Evolutionary conservation across 2,329 filamentous ascomycete species (phyloP).

Genomic region (Talaromyces sp.): DNA sequence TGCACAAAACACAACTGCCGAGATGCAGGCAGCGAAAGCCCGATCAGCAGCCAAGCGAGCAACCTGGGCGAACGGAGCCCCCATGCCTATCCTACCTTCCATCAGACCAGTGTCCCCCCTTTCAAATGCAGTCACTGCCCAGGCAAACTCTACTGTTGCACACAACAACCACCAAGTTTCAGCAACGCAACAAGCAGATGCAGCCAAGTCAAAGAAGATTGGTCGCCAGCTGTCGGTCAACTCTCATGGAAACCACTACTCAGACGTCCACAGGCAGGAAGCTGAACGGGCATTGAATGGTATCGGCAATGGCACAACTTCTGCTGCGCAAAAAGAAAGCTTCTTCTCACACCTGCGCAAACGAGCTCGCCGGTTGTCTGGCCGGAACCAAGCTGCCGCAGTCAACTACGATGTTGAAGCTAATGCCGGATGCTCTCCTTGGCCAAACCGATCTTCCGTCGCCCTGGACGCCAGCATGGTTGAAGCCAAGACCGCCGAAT

Average conservation of each 20-base stretch:
- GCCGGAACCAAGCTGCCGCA: constrained; percentile 78
- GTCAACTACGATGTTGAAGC: constrained; percentile 84
- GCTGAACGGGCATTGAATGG: constrained; percentile 87
- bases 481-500: constrained; percentile 44
- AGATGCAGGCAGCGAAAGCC: constrained; percentile 46
- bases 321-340: constrained; percentile 81
- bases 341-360: constrained; percentile 98
- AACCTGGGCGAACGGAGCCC: constrained; percentile 84
- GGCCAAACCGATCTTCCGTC: constrained; percentile 82
- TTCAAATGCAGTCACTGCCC: constrained; percentile 87
- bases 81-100: constrained; percentile 92
- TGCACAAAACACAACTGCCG: constrained; percentile 35
- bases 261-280: constrained; percentile 83
- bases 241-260: constrained; percentile 88
- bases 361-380: constrained; percentile 84
- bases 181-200: constrained; percentile 20
- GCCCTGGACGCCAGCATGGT: constrained; percentile 59
- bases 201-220: constrained; percentile 81
- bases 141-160: constrained; percentile 64
- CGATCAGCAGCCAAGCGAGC: constrained; percentile 68
- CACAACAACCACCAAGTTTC: constrained; percentile 47
- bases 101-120: constrained; percentile 93
- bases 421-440: constrained; percentile 86
- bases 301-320: constrained; percentile 67
- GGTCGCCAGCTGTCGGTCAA: constrained; percentile 88